Base-by-base conservation (phyloP, 306 rosid species). In the Cajanus cajan region DNA sequence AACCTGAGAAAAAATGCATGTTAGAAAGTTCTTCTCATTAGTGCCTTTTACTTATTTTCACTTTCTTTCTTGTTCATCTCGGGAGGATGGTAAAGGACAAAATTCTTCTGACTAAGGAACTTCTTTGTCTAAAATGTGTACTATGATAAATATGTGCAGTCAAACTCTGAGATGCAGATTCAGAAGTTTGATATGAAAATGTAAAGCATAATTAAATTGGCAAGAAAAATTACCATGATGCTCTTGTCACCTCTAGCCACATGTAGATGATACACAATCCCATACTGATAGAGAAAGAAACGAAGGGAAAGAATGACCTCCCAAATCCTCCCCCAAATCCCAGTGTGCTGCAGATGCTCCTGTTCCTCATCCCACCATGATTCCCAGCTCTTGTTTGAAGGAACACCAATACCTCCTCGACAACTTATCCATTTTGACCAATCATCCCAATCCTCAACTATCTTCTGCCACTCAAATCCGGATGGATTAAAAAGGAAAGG, bases 291-390 rank as follows among this genome's bases (percentile, higher is more conserved):
- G 71, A 95, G 40, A 68, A 95, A 90, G 90, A 93, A 95, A 80
- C 99, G 97, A 75, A 91, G 39, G 65, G 93, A 74, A 64, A 95
- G 98, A 82, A 89, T 11, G 44, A 91, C 80, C 87, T 95, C 99
- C 93, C 91, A 91, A 71, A 90, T 81, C 78, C 89, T 88, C 71
- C 99, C 99, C 37, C 80, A 33, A 21, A 83, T 0, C 34, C 97
- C 97, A 63, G 98, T 93, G 87, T 81, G 33, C 81, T 90, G 88
- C 73, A 95, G 84, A 86, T 95, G 99, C 77, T 95, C 98, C 24
- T 95, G 99, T 85, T 95, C 98, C 84, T 95, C 99, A 18, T 90
- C 91, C 99, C 99, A 95, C 99, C 99, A 95, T 2, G 99, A 95
- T 80, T 95, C 99, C 99, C 99, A 95, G 84, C 98, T 92, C 90